Conservation (phyloP, 2,329 filamentous ascomycete species). For the Colletotrichum gigasporum region DNA sequence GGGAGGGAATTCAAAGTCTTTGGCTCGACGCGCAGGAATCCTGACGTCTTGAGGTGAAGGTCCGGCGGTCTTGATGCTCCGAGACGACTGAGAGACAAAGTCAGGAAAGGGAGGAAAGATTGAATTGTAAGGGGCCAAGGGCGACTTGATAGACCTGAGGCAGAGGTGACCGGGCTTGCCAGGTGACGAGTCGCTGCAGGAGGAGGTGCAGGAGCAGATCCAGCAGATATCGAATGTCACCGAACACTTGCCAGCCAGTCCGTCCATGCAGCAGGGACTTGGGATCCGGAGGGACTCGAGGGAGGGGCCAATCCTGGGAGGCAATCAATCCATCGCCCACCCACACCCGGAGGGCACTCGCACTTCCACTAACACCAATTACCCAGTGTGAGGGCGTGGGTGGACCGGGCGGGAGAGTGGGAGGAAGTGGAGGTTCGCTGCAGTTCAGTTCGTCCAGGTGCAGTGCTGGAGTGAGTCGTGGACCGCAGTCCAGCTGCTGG, state of each 20-base stretch:
- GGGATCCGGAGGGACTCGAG: not conserved
- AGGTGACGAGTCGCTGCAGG: slow-evolving; percentile 4
- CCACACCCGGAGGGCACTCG: not conserved
- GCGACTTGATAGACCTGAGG: not conserved
- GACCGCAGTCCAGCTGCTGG: no score
- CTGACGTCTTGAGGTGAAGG: not conserved
- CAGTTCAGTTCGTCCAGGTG: no score
- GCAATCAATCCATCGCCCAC: slow-evolving; percentile 1
- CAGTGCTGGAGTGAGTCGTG: no score
- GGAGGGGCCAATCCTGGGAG: not conserved
- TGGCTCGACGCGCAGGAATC: slow-evolving; percentile 8
- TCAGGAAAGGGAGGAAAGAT: slow-evolving; percentile 8
- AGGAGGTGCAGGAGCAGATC: not conserved
- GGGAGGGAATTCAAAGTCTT: not conserved
- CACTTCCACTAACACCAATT: no score
- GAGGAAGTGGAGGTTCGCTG: not conserved
- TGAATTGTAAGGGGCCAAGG: slow-evolving; percentile 8
- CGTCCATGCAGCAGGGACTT: slow-evolving; percentile 1
- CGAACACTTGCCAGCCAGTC: not conserved
- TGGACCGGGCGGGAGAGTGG: slow-evolving; percentile 10
- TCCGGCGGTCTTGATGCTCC: not conserved
- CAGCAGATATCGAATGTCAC: slow-evolving; percentile 8
- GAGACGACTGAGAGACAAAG: slow-evolving; percentile 5
- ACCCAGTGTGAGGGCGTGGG: not conserved
- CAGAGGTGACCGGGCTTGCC: not conserved